phyloP scores from a whole-genome alignment of 2,329 filamentous ascomycete species.

The Dactylellina cionopaga region DNA sequence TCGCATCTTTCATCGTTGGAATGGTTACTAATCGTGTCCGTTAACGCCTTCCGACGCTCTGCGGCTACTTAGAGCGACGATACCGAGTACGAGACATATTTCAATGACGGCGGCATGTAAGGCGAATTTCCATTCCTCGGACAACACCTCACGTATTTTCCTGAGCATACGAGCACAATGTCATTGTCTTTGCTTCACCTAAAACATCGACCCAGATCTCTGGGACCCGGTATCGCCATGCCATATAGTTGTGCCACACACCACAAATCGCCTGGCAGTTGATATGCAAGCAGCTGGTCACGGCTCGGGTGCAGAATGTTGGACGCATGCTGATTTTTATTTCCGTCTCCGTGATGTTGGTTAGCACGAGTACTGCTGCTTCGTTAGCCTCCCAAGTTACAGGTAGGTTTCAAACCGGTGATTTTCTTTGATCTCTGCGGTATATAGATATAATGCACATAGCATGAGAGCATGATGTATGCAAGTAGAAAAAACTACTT shows the following conservation, averaged over 20 bases:
- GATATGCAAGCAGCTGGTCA: conserved; percentile 13
- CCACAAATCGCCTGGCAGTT: background rate
- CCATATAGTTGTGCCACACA: conserved; percentile 18
- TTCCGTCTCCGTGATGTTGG: background rate
- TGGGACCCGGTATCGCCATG: conserved; percentile 13
- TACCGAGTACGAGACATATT: conserved; percentile 44
- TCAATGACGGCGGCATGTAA: conserved; percentile 49
- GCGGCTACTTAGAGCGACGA: conserved; percentile 43
- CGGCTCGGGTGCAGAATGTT: conserved; percentile 10
- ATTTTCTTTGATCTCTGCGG: no score
- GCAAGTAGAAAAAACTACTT: no score
- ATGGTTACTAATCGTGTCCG: conserved; percentile 10
- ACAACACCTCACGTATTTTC: conserved; percentile 8
- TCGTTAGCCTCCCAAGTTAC: conserved; percentile 44
- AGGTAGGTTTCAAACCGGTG: conserved; percentile 22
- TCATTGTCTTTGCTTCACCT: conserved; percentile 18
- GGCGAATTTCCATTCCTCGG: conserved; percentile 16
- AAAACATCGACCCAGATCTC: no score
- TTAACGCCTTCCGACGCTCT: conserved; percentile 11
- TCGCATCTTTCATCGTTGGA: background rate
- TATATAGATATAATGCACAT: no score
- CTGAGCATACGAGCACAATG: conserved; percentile 32
- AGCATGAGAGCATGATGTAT: background rate
- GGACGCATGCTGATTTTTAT: conserved; percentile 20
- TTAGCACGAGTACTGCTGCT: conserved; percentile 49